Base-by-base conservation (phyloP, 306 rosid species). In the Fragaria iinumae region DNA sequence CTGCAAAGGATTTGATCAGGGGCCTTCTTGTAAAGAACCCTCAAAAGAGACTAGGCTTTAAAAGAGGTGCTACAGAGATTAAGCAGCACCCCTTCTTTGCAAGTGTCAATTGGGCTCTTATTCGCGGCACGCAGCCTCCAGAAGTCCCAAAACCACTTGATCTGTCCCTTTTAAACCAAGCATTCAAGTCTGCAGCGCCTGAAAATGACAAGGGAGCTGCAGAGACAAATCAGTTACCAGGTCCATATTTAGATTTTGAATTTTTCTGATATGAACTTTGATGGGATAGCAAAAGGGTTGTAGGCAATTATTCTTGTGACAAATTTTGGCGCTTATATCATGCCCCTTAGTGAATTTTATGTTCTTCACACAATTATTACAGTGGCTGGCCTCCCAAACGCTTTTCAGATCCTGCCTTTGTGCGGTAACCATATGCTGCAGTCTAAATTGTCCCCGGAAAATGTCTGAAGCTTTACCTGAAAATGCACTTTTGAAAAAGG, bases 41-140 rank as follows among this genome's bases (percentile, higher is more conserved):
- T 11, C 78, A 84, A 50, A 86, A 83, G 82, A 84, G 91, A 78
- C 77, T 88, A 60, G 91, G 91, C 48, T 82, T 75, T 67, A 81
- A 82, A 74, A 41, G 91, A 72, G 91, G 91, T 8, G 88, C 91
- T 23, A 84, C 88, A 3, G 91, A 88, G 70, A 84, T 88, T 34
- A 88, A 88, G 75, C 88, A 88, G 64, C 91, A 88, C 32, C 88
- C 89, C 16, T 86, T 88, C 83, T 88, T 88, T 67, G 83, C 85
- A n/a, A 79, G 77, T 55, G 76, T 84, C 20, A 88, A 88, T 75
- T 88, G 91, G 91, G 89, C 91, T 63, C 89, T 88, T 67, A 84
- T 88, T 49, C 86, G 91, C 18, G 32, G 85, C 48, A 83, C 87
- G 4, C 76, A 38, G 7, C 91, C 91, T 71, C 91, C 91, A 8